Conservation (phyloP, 2,329 filamentous ascomycete species). For the Ophiostoma sp. region DNA sequence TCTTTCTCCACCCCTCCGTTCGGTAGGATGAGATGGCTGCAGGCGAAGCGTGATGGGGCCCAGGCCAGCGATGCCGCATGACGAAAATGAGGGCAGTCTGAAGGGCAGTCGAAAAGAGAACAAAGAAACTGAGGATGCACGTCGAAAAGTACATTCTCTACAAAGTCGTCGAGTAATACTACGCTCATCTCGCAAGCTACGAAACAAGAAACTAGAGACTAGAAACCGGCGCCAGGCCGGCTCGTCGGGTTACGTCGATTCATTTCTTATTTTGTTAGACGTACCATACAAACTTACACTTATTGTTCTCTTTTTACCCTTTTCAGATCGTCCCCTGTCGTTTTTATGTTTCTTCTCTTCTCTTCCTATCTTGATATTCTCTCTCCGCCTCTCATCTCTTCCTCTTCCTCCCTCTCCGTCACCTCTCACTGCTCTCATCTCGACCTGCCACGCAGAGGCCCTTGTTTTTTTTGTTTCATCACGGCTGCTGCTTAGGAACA, state of each 20-base stretch:
- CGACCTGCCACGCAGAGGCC: neutral
- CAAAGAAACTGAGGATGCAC: neutral
- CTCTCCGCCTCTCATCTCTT: neutral
- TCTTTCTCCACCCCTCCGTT: neutral
- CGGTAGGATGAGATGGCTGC: conserved; percentile 18
- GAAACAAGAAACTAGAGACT: conserved; percentile 3
- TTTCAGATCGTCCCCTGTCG: neutral
- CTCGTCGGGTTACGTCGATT: conserved; percentile 12
- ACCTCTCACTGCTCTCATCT: neutral
- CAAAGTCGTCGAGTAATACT: neutral
- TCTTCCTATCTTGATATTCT: neutral
- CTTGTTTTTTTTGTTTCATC: conserved; percentile 20
- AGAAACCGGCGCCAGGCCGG: conserved; percentile 13
- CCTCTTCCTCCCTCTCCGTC: neutral
- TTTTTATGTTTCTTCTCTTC: neutral
- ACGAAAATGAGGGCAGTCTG: conserved; percentile 10
- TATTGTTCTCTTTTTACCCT: neutral
- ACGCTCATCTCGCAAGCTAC: neutral
- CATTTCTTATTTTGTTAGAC: neutral
- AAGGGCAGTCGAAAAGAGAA: neutral
- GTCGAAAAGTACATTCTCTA: neutral
- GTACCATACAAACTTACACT: no score
- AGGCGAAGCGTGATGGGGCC: conserved; percentile 2
- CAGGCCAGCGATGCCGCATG: conserved; percentile 16
- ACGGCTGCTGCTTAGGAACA: conserved; percentile 8